A percentile compares a stretch with the other conserved stretches of the same genome.
These are phyloP conservation scores for Capsicum chinense DNA, from an alignment of 257 asterid genomes.

Conservation along the genomic window DNA sequence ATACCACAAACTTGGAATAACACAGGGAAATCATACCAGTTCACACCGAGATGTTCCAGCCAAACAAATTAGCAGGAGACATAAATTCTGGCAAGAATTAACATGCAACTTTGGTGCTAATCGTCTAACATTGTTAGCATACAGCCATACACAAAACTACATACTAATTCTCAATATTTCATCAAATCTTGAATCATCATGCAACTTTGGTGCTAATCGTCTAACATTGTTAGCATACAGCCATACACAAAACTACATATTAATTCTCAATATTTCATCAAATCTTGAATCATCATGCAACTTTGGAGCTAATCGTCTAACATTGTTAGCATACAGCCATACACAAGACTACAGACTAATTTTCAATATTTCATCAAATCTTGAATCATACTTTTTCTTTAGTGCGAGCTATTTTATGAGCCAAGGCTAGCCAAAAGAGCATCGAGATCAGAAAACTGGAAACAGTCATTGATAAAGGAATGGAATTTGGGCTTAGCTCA, in stretches of 20 bases:
- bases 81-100: constrained; percentile 19
- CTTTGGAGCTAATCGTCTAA: constrained; percentile 13
- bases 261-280: constrained; percentile 10
- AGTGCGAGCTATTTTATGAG: neutral
- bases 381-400: constrained; percentile 21
- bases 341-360: constrained; percentile 8
- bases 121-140: neutral
- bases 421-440: constrained; percentile 13
- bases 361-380: constrained; percentile 14
- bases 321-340: neutral
- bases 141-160: neutral
- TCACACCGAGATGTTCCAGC: neutral
- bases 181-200: constrained; percentile 5
- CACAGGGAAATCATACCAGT: constrained; percentile 18
- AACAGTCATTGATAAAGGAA: constrained; percentile 9
- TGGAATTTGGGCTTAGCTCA: neutral
- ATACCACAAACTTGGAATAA: constrained; percentile 24
- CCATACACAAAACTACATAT: constrained; percentile 14
- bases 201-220: constrained; percentile 14
- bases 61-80: constrained; percentile 15
- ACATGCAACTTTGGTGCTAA: constrained; percentile 20
- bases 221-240: neutral
- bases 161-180: constrained; percentile 14
- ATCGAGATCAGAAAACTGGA: neutral
- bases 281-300: neutral